Evolutionary conservation across 139 green algal genomes (phyloP).

Genomic region (Chlorokybus atmophyticus): DNA sequence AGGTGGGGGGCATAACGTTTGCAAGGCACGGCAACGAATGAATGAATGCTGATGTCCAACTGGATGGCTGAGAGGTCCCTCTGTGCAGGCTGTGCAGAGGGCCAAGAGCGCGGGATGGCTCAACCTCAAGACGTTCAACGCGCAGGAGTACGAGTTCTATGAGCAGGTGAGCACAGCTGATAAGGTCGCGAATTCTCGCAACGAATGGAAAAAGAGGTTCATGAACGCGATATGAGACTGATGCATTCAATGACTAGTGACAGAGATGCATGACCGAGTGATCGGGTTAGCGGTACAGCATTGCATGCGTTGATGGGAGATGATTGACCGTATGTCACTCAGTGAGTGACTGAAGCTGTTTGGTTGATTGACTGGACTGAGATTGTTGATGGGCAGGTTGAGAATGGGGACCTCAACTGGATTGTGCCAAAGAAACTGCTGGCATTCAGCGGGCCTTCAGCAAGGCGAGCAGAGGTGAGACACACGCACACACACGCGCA

Average conservation of each 20-base stretch:
- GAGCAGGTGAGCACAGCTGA: constrained; percentile 46
- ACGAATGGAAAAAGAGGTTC: too few species aligned
- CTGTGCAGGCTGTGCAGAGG: constrained; percentile 41
- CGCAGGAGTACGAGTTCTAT: constrained; percentile 82
- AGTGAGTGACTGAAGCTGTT: background rate
- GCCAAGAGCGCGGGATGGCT: constrained; percentile 64
- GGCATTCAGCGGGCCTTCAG: constrained; percentile 54
- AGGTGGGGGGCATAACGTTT: background rate
- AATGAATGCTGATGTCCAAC: background rate
- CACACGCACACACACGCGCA: too few species aligned
- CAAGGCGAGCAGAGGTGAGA: constrained; percentile 10
- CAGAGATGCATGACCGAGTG: background rate
- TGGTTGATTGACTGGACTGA: background rate
- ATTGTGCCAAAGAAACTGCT: constrained; percentile 83
- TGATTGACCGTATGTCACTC: background rate
- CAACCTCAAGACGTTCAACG: constrained; percentile 56
- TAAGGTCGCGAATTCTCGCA: constrained; percentile 2
- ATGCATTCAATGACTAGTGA: background rate
- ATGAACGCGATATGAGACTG: background rate
- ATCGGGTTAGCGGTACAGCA: background rate
- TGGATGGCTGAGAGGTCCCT: background rate
- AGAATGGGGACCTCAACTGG: constrained; percentile 81
- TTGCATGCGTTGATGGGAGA: background rate
- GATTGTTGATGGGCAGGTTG: constrained; percentile 29
- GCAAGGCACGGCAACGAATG: background rate